A percentile compares a stretch with the other conserved stretches of the same genome.
Evolutionary conservation across 1,139 yeast species (phyloP).

Genomic region (Blastobotrys apis): DNA sequence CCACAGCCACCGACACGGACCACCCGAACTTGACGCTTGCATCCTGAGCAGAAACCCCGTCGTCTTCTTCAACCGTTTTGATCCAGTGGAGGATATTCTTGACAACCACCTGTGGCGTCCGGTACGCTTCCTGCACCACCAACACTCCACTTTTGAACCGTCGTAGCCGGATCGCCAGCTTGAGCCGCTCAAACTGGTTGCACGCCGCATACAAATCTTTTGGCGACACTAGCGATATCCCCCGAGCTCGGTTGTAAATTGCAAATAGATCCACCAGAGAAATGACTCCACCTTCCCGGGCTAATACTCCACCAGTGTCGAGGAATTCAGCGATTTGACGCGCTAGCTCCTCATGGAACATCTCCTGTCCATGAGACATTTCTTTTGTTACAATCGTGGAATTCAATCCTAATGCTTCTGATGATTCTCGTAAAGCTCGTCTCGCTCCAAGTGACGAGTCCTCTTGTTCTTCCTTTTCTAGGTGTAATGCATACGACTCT

Average conservation of each 20-base stretch:
- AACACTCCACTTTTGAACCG: slow-evolving; percentile 41
- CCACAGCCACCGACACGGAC: slow-evolving; percentile 66
- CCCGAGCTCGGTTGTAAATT: slow-evolving; percentile 56
- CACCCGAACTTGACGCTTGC: slow-evolving; percentile 57
- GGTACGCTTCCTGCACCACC: slow-evolving; percentile 44
- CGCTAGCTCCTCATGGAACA: slow-evolving; percentile 47
- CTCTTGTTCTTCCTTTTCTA: slow-evolving; percentile 25
- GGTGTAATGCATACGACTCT: slow-evolving; percentile 42
- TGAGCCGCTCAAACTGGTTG: slow-evolving; percentile 42
- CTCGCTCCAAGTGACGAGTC: slow-evolving; percentile 24
- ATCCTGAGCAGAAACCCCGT: slow-evolving; percentile 43
- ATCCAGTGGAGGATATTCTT: slow-evolving; percentile 36
- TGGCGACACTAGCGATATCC: slow-evolving; percentile 57
- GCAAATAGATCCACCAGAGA: slow-evolving; percentile 58
- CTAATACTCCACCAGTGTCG: slow-evolving; percentile 35
- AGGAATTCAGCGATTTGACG: slow-evolving; percentile 58
- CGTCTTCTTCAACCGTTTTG: slow-evolving; percentile 25
- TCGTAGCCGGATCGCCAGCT: slow-evolving; percentile 44
- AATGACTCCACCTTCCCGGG: slow-evolving; percentile 52
- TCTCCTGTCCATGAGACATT: slow-evolving; percentile 37
- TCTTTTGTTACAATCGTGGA: slow-evolving; percentile 38
- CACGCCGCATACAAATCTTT: slow-evolving; percentile 52
- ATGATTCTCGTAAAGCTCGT: slow-evolving; percentile 29
- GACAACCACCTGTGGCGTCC: slow-evolving; percentile 35
- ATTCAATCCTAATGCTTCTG: slow-evolving; percentile 33